Evolutionary conservation across 2,329 filamentous ascomycete genomes (phyloP).

Genomic region (Ceratocystis huliohia): DNA sequence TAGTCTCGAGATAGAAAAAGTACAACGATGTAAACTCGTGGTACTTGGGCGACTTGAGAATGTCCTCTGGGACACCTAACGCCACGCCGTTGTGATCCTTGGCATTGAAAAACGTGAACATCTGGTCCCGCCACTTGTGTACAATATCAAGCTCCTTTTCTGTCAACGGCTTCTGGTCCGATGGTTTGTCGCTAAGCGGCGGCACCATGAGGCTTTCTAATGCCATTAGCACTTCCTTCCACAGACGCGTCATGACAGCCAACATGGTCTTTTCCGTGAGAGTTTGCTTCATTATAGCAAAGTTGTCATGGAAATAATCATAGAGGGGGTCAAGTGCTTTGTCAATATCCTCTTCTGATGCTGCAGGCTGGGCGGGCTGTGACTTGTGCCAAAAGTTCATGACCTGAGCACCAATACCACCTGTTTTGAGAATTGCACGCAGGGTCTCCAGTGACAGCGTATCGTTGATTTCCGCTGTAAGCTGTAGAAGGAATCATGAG

Average conservation of each 20-base stretch:
- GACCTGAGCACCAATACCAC: constrained; percentile 58
- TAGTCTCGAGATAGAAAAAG: constrained; percentile 96
- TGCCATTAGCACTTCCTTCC: constrained; percentile 92
- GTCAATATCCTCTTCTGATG: constrained; percentile 62
- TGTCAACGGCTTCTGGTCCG: constrained; percentile 66
- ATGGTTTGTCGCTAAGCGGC: constrained; percentile 87
- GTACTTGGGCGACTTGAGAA: constrained; percentile 94
- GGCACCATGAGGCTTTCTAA: constrained; percentile 85
- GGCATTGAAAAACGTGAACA: constrained; percentile 92
- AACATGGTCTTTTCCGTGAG: constrained; percentile 93
- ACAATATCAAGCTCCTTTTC: constrained; percentile 88
- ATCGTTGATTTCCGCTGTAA: constrained; percentile 83
- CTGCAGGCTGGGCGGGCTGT: constrained; percentile 39
- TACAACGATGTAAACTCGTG: constrained; percentile 92
- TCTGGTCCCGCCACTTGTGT: constrained; percentile 81
- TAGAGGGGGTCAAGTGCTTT: constrained; percentile 75
- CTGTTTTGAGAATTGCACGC: constrained; percentile 56
- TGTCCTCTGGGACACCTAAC: constrained; percentile 76
- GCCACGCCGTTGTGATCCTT: constrained; percentile 73
- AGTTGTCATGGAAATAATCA: constrained; percentile 95
- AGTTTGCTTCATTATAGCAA: constrained; percentile 96
- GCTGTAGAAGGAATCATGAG: constrained; percentile 36
- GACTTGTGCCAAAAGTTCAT: constrained; percentile 56
- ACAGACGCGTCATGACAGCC: constrained; percentile 92
- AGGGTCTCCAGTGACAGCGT: constrained; percentile 76